phyloP scores from a whole-genome alignment of 176 grass and related monocot species.

The Oryza australiensis region DNA sequence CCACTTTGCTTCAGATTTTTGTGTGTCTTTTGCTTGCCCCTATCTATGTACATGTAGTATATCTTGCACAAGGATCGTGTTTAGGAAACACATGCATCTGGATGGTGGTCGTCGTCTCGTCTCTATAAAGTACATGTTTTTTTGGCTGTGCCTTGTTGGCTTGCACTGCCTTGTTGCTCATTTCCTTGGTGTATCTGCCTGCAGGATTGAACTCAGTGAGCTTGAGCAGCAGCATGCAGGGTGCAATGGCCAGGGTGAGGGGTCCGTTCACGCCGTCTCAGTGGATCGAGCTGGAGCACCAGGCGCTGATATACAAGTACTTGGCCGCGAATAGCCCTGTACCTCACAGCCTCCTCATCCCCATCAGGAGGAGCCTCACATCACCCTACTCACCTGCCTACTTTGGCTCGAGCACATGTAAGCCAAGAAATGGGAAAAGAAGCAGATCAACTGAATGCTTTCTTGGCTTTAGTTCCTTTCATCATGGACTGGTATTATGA shows the following conservation, averaged over 20 bases:
- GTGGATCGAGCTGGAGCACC: constrained; percentile 96
- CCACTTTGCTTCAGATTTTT: constrained; percentile 28
- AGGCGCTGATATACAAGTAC: constrained; percentile 96
- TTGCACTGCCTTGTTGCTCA: constrained; percentile 33
- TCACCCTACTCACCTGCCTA: constrained; percentile 67
- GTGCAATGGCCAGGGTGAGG: constrained; percentile 68
- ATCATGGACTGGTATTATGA: constrained; percentile 40
- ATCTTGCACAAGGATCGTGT: constrained; percentile 23
- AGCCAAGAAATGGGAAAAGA: constrained; percentile 36
- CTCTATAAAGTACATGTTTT: constrained; percentile 37
- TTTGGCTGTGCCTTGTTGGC: constrained; percentile 33
- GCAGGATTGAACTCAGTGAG: constrained; percentile 56
- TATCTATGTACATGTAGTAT: background rate
- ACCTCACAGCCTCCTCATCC: constrained; percentile 70
- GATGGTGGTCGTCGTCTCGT: background rate
- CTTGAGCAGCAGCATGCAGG: constrained; percentile 70
- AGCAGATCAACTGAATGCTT: constrained; percentile 28
- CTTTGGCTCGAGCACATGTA: constrained; percentile 76
- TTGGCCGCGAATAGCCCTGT: constrained; percentile 75
- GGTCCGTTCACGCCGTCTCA: constrained; percentile 92
- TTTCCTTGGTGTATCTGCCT: constrained; percentile 28
- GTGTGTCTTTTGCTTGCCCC: constrained; percentile 34
- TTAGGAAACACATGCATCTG: constrained; percentile 41
- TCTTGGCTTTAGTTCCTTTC: constrained; percentile 30
- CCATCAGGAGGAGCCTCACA: constrained; percentile 75